phyloP scores from a whole-genome alignment of 306 rosid species.

The Trichosanthes truncata region DNA sequence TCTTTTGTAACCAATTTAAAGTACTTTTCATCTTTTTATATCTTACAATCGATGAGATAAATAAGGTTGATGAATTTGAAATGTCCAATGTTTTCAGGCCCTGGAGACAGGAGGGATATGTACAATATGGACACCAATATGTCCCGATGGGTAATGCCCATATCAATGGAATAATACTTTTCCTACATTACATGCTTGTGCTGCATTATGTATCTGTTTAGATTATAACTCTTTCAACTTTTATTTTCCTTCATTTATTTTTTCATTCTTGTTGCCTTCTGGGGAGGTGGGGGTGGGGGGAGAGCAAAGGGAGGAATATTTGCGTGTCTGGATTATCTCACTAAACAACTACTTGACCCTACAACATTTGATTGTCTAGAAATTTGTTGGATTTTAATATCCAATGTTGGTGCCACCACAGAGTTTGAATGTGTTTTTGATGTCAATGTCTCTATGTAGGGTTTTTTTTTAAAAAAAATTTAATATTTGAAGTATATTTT shows the following conservation, averaged over 20 bases:
- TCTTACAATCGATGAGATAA: background rate
- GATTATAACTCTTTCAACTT: background rate
- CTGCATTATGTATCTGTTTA: background rate
- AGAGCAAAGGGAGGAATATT: background rate
- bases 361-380: too few species aligned
- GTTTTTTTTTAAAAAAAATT: too few species aligned
- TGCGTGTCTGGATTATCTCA: too few species aligned
- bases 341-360: too few species aligned
- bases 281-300: background rate
- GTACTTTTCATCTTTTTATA: background rate
- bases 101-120: slow-evolving; percentile 46
- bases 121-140: slow-evolving; percentile 90
- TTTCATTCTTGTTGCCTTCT: background rate
- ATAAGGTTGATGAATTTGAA: background rate
- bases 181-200: background rate
- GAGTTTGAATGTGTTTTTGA: too few species aligned
- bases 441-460: too few species aligned
- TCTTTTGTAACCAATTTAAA: background rate
- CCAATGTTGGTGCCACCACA: too few species aligned
- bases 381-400: too few species aligned
- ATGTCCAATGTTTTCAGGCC: slow-evolving; percentile 25
- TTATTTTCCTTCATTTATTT: background rate
- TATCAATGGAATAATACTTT: background rate
- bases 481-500: too few species aligned
- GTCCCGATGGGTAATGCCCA: slow-evolving; percentile 75